phyloP scores from a whole-genome alignment of 495 filamentous ascomycete species.

The Echria macrotheca region DNA sequence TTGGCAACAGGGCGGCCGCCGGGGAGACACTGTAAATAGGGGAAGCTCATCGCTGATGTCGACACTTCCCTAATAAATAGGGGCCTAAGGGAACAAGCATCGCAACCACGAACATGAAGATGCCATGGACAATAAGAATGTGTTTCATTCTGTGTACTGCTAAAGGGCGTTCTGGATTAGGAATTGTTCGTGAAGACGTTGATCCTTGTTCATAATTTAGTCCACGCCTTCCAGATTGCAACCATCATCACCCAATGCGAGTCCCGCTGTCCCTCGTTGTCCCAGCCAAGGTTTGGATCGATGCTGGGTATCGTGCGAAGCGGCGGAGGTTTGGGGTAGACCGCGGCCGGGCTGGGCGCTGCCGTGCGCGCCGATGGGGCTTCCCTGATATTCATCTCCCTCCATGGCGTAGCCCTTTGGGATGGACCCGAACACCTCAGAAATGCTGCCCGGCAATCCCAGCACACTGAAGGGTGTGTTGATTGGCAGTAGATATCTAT shows the following conservation, averaged over 20 bases:
- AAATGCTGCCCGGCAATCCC: too few relatives aligned
- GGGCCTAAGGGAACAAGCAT: background rate
- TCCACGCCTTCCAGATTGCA: background rate
- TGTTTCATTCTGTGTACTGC: background rate
- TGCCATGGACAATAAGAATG: background rate
- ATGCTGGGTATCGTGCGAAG: too few relatives aligned
- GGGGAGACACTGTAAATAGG: background rate
- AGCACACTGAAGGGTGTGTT: too few relatives aligned
- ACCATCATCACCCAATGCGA: background rate
- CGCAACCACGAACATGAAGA: background rate
- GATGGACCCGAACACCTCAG: too few relatives aligned
- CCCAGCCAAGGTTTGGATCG: background rate
- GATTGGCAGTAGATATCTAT: too few relatives aligned
- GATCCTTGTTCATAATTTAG: background rate
- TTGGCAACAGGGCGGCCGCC: background rate
- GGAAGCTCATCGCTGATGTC: background rate
- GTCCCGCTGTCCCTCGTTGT: background rate
- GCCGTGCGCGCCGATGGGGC: background rate
- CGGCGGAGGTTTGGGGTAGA: background rate
- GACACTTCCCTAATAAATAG: background rate
- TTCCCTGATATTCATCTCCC: too few relatives aligned
- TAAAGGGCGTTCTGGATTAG: background rate
- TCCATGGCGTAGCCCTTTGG: too few relatives aligned
- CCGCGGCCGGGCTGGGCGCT: background rate
- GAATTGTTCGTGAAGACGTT: background rate